Evolutionary conservation across 371 early-diverging fungal species (phyloP), one percentile per base, ranked within the genome.

Genomic region (Ordospora pajunii): DNA sequence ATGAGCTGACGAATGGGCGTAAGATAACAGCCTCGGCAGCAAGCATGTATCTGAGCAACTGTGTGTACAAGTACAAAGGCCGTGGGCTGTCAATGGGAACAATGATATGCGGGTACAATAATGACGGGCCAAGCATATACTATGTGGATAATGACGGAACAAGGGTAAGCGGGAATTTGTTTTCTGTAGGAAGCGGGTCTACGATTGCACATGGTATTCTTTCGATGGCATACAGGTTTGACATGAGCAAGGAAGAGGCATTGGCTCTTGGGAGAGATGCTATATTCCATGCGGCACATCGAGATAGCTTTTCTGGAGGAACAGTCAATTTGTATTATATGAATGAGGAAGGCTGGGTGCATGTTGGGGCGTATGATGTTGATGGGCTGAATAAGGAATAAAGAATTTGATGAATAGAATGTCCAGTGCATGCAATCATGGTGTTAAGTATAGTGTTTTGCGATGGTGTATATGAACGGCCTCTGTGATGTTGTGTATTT

Each of bases 31-130:
- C 94, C 23, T 91, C 94, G 21, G 97, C 93, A n/a, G 99, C 98
- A 37, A 94, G 94, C 50, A 96, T 93, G 86, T 86, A 95, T 65
- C 86, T 98, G 64, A 88, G 90, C 73, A 94, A 95, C 86, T 91
- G 93, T 89, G 92, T 97, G 1, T 93, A 93, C 80, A 82, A 89
- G 50, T 97, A 97, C 88, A 96, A 93, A 85, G 97, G 98, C 72
- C 91, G 92, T 90, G 99, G 97, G 12, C 87, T 99, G 54, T 94
- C 94, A 3, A 94, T 98, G 93, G 98, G 99, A 65, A 96, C 96
- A 40, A 97, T 99, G 97, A 88, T 99, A 37, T 91, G 93, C 66
- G 99, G 99, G 65, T 99, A 96, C 93, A 98, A 97, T 83, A 91
- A 93, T 83, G 89, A 90, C 87, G 96, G 94, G 1, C 97, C 97